Conservation (phyloP, 2,329 filamentous ascomycete genomes). For the Nigrospora sphaerica region DNA sequence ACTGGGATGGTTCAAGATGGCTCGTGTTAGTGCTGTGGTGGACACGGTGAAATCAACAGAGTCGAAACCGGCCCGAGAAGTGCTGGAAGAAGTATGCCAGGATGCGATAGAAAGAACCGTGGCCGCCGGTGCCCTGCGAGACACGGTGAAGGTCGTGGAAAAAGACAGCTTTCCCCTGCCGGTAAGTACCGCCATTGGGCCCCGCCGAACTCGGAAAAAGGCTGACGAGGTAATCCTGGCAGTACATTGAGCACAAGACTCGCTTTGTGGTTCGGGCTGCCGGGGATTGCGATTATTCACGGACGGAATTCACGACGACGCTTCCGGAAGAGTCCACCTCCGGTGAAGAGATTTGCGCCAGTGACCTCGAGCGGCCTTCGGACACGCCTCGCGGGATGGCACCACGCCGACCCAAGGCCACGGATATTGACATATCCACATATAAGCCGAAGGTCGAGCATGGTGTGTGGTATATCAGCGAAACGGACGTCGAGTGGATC, state of each 20-base stretch:
- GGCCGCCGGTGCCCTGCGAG: slow-evolving; percentile 33
- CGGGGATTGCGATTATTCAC: slow-evolving; percentile 45
- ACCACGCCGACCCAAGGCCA: slow-evolving; percentile 1
- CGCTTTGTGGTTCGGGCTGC: slow-evolving; percentile 52
- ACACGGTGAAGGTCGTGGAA: slow-evolving; percentile 41
- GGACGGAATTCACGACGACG: slow-evolving; percentile 16
- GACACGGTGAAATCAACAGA: slow-evolving; percentile 44
- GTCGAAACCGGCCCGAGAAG: slow-evolving; percentile 25
- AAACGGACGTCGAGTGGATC: slow-evolving; percentile 51
- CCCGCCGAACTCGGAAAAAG: neutral
- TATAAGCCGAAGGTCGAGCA: slow-evolving; percentile 43
- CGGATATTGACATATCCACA: slow-evolving; percentile 16
- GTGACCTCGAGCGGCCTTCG: too few relatives aligned
- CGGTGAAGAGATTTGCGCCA: too few relatives aligned
- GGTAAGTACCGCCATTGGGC: slow-evolving; percentile 16
- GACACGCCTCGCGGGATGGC: neutral
- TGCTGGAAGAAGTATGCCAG: slow-evolving; percentile 28
- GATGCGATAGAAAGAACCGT: slow-evolving; percentile 37
- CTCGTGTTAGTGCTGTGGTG: slow-evolving; percentile 47
- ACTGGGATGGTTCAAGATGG: slow-evolving; percentile 25
- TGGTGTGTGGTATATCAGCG: slow-evolving; percentile 50
- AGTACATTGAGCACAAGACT: slow-evolving; percentile 46
- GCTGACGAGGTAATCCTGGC: neutral
- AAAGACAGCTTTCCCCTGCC: slow-evolving; percentile 47
- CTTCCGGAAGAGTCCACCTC: slow-evolving; percentile 4